Conservation (phyloP, 805 yeast species). For the Candida quercuum region DNA sequence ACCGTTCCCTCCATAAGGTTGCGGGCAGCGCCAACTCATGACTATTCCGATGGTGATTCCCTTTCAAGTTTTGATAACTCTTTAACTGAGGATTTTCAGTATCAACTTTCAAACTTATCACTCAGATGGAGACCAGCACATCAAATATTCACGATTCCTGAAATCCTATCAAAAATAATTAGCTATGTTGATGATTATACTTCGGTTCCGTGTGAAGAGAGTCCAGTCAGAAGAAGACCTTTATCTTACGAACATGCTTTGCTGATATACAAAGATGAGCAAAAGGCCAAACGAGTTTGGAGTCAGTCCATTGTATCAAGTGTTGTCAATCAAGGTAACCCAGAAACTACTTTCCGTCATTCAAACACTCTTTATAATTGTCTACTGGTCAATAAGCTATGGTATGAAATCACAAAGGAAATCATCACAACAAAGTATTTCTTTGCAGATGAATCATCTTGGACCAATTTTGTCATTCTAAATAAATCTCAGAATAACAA, state of each 20-base stretch:
- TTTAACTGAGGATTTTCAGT: conserved; percentile 8
- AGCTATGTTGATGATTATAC: conserved; percentile 53
- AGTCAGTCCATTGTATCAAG: conserved; percentile 20
- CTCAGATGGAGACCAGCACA: conserved; percentile 6
- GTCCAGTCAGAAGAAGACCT: conserved; percentile 64
- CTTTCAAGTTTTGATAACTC: neutral
- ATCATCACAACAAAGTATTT: conserved; percentile 50
- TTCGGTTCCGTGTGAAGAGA: conserved; percentile 53
- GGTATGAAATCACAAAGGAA: conserved; percentile 52
- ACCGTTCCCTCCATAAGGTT: conserved; percentile 8
- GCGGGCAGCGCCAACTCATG: conserved; percentile 1
- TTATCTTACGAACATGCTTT: conserved; percentile 64
- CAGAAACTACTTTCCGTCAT: conserved; percentile 8
- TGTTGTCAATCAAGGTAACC: conserved; percentile 15
- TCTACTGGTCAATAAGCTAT: conserved; percentile 60
- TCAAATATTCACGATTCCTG: conserved; percentile 67
- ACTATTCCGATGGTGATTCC: conserved; percentile 1
- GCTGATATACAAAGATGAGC: conserved; percentile 52
- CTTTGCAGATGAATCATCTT: conserved; percentile 44
- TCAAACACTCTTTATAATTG: conserved; percentile 48
- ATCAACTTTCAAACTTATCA: conserved; percentile 9
- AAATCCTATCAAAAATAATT: conserved; percentile 59
- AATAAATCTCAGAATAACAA: conserved; percentile 4
- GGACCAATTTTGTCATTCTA: conserved; percentile 32
- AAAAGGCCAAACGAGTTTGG: conserved; percentile 43